Percentiles rank a stretch among this genome's conserved stretches.
phyloP scores from a whole-genome alignment of 208 protist species.

The Phytomonas sp. region DNA sequence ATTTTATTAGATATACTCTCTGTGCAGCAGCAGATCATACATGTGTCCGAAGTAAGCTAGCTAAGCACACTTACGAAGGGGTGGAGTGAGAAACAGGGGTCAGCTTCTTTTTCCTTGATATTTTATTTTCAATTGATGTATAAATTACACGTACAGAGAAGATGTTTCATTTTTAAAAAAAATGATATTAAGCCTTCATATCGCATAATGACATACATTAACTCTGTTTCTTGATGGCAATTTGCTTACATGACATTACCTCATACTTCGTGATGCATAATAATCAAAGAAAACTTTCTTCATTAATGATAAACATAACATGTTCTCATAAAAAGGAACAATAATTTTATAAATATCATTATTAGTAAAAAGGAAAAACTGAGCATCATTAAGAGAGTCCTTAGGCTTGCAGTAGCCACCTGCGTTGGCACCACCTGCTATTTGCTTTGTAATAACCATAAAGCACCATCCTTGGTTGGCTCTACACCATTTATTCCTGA shows the following conservation, averaged over 20 bases:
- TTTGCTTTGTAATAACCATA: neutral
- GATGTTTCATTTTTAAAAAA: neutral
- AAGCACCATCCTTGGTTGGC: neutral
- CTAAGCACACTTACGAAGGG: neutral
- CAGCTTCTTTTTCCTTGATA: neutral
- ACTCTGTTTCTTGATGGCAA: neutral
- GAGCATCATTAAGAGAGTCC: neutral
- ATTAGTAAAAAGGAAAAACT: neutral
- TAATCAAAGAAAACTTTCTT: neutral
- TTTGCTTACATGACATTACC: neutral
- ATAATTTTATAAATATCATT: neutral
- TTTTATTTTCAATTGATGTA: neutral
- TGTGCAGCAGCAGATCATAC: neutral
- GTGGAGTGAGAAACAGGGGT: neutral
- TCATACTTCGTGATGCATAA: neutral
- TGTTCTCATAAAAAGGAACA: neutral
- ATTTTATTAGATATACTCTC: neutral
- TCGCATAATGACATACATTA: neutral
- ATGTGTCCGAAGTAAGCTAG: neutral
- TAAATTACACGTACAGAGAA: neutral
- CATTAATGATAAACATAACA: neutral
- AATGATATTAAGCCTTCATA: neutral
- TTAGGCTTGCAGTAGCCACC: neutral
- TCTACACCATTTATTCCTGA: neutral
- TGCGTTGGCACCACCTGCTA: neutral